Percentiles rank a stretch among this genome's conserved stretches.
phyloP scores from a whole-genome alignment of 371 early-diverging fungal genomes.

The Actinomortierella ambigua region DNA sequence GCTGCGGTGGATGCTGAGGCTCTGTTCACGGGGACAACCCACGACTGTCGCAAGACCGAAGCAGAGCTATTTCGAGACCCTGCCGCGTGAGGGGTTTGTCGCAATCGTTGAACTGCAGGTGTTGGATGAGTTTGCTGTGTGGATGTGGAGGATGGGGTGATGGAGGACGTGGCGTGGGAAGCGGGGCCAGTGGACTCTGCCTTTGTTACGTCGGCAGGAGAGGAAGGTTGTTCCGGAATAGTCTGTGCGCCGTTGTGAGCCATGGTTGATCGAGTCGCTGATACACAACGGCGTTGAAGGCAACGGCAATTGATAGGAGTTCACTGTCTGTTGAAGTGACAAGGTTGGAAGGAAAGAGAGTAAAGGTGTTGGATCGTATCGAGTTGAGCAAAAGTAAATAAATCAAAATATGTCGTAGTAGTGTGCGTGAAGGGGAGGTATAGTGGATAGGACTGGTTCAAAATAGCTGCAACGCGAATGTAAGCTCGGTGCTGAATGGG shows the following conservation, averaged over 20 bases:
- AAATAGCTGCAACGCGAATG: background rate
- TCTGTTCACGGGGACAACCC: slow-evolving; percentile 37
- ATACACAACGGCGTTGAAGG: too few relatives aligned
- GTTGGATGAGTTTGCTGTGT: slow-evolving; percentile 18
- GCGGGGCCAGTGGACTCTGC: too few relatives aligned
- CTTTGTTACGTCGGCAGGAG: too few relatives aligned
- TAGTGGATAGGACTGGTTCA: background rate
- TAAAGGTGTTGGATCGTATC: slow-evolving; percentile 2
- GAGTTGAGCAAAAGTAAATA: background rate
- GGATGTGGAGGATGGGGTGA: background rate
- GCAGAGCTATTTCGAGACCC: slow-evolving; percentile 11
- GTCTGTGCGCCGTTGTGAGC: slow-evolving; percentile 43
- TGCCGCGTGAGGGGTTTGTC: slow-evolving; percentile 4
- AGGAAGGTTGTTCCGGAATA: too few relatives aligned
- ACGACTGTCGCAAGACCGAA: slow-evolving; percentile 42
- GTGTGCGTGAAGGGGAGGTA: background rate
- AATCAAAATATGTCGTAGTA: background rate
- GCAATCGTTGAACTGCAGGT: slow-evolving; percentile 18
- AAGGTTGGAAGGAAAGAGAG: background rate
- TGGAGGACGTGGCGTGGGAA: too few relatives aligned
- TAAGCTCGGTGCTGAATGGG: background rate
- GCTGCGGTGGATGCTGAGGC: slow-evolving; percentile 36
- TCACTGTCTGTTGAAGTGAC: too few relatives aligned
- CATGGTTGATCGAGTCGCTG: too few relatives aligned
- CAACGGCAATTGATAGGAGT: background rate